Evolutionary conservation across 2,329 filamentous ascomycete species (phyloP).

Genomic region (Stachybotrys elegans): DNA sequence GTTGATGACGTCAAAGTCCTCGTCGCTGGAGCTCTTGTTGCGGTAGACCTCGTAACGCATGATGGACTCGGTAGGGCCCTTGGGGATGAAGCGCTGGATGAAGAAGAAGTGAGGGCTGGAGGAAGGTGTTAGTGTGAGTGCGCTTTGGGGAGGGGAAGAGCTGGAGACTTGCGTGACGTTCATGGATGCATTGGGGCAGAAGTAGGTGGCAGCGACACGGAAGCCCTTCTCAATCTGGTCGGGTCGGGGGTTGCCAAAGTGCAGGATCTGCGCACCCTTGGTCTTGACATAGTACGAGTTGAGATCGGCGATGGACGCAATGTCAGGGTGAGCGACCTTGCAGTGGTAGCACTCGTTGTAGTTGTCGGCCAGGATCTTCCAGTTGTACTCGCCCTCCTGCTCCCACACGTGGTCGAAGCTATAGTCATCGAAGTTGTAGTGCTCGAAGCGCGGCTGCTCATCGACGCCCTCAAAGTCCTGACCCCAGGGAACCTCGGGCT

Average conservation of each 20-base stretch:
- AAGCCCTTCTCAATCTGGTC: constrained; percentile 44
- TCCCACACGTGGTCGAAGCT: constrained; percentile 53
- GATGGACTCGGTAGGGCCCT: constrained; percentile 39
- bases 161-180: constrained; percentile 39
- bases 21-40: constrained; percentile 54
- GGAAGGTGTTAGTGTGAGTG: constrained; percentile 4
- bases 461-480: constrained; percentile 47
- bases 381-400: constrained; percentile 53
- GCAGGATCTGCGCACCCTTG: constrained; percentile 43
- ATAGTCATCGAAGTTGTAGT: constrained; percentile 48
- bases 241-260: constrained; percentile 39
- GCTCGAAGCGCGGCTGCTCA: constrained; percentile 35
- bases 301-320: constrained; percentile 51
- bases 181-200: constrained; percentile 45
- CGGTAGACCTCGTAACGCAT: constrained; percentile 62
- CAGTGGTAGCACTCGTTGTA: constrained; percentile 66
- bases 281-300: constrained; percentile 48
- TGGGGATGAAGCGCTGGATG: constrained; percentile 58
- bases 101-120: constrained; percentile 56
- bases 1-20: constrained; percentile 52
- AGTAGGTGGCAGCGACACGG: constrained; percentile 41
- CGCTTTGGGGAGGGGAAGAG: neutral
- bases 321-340: constrained; percentile 53
- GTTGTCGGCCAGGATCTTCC: constrained; percentile 58
- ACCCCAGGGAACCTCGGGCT: constrained; percentile 44